Evolutionary conservation across 495 filamentous ascomycete species (phyloP), one percentile per base, ranked within the genome.

Genomic region (Penicillium alfredii): DNA sequence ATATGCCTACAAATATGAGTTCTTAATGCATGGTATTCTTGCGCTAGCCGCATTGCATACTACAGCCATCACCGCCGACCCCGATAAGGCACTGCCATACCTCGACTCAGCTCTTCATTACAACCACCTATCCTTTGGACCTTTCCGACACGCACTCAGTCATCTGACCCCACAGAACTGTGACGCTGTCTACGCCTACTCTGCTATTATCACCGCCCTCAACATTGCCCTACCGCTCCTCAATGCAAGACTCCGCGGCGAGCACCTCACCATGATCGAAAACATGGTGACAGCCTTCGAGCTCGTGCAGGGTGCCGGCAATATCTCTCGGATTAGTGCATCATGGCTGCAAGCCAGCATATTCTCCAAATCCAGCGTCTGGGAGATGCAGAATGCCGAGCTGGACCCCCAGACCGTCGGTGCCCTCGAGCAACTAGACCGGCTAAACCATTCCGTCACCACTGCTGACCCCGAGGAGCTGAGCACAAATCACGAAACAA

Each of bases 1-100:
- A 5, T 46, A 69, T 13, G 73, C 66, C 0, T 50, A 74, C 8
- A 33, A 42, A 8, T 64, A 70, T 33, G 56, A 63, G 16, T 76
- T 68, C 45, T 53, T 76, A 22, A 70, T 76, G 64, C 60, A 68
- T 12, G 62, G 71, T 11, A 66, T 78, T 15, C 53, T 78, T 25
- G 61, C 68, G 10, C 42, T 76, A 10, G 68, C 69, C 4, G 63
- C 72, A 7, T 49, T 78, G 16, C 73, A 78, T 38, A 56, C 74
- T 2, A n/a, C n/a, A n/a, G 72, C 73, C 8, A 45, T 48, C 6
- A 47, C 47, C 0, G 10, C 25, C 4, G 38, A 63, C 46, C 30
- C 58, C 41, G 33, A 53, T 33, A 6, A 56, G 51, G 9, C 58
- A 49, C 14, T 47, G 30, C 14, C 43, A 3, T 74, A 73, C 43